Conservation (phyloP, 148 eudicot species). For the Persicaria tinctoria region DNA sequence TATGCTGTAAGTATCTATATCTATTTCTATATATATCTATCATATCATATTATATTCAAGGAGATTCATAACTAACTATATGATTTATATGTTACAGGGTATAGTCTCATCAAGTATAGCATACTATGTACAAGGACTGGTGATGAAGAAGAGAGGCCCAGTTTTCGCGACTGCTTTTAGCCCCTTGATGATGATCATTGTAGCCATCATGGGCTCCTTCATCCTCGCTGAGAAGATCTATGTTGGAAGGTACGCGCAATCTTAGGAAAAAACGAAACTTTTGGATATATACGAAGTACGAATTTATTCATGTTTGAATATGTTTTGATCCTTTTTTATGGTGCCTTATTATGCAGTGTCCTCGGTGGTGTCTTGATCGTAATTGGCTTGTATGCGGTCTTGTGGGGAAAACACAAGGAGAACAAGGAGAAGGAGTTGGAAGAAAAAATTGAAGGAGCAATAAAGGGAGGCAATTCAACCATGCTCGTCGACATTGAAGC, state of each 20-base stretch:
- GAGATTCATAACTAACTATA: neutral
- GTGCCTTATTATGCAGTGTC: conserved; percentile 3
- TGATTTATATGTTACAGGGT: conserved; percentile 23
- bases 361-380: conserved; percentile 19
- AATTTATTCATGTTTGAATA: neutral
- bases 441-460: conserved; percentile 13
- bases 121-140: conserved; percentile 93
- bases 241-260: conserved; percentile 51
- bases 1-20: conserved; percentile 41
- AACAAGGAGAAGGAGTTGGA: conserved; percentile 15
- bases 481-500: conserved; percentile 35
- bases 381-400: conserved; percentile 18
- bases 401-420: conserved; percentile 27
- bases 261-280: neutral
- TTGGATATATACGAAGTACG: neutral
- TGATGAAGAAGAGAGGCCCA: conserved; percentile 91
- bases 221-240: conserved; percentile 88
- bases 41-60: neutral
- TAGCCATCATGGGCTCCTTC: conserved; percentile 94
- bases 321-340: neutral
- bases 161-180: conserved; percentile 93
- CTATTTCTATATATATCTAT: neutral
- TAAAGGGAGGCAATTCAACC: neutral
- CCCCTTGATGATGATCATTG: conserved; percentile 97
- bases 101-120: conserved; percentile 62